Base-by-base conservation (phyloP, 192 early-diverging fungal species). In the Podila epicladia region DNA sequence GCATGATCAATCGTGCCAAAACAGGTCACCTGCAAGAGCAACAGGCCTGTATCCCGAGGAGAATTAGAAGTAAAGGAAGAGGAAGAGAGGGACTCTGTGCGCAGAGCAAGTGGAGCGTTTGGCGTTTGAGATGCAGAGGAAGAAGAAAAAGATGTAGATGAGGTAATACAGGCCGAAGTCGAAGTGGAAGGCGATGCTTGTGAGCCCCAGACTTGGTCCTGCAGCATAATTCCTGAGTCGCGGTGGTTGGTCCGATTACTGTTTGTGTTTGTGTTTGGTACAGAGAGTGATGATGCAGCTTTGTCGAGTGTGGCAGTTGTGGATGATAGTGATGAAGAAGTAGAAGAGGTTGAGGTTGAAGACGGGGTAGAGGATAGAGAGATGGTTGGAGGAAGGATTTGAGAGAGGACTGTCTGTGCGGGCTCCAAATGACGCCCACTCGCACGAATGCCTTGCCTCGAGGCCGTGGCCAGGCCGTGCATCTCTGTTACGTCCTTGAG, bases 1-100 rank as follows among this genome's bases (percentile, higher is more conserved):
- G 59, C 59, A 12, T 61, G 59, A 33, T 61, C 59, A 26, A 61
- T 61, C 17, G 59, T 61, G 26, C 59, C 59, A 33, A 61, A 61
- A 28, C 59, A 33, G 20, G 59, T 61, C 31, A 61, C 59, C 59
- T 61, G 59, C 31, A 61, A 13, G 26, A 61, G 17, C 28, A 61
- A 33, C 17, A 61, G 59, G 29, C 59, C 59, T 61, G 59, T 28
- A 61, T 61, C 59, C 28, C 28, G 28, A 61, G 59, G 28, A 61
- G 31, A 24, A 31, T 19, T 19, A 9, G 29, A 6, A 26, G 58
- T 5, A 60, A 31, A 33, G 12, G 59, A 19, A 9, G 59, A 13
- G 6, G 29, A 28, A 26, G 17, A 3, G 9, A 15, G 24, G 28
- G 26, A 26, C 22, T 26, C 55, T n/a, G 55, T 45, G 41, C 41